Base-by-base conservation (phyloP, 768 basidiomycete species). In the Cystofilobasidium ferigula region DNA sequence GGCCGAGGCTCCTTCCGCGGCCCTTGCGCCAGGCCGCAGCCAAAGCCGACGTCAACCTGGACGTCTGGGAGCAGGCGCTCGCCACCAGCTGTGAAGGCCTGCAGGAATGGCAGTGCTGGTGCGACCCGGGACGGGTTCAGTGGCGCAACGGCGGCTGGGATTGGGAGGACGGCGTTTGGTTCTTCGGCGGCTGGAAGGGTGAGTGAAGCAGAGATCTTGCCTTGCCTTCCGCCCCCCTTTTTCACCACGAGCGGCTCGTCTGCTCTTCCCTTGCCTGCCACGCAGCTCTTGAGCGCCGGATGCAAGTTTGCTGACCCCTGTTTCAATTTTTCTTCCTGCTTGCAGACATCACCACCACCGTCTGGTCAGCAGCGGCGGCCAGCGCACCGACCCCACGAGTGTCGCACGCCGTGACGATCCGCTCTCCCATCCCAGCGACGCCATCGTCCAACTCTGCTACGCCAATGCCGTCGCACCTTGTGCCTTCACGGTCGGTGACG, bases 51-150 rank as follows among this genome's bases (percentile, higher is more conserved):
- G 69, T 76, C 16, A 71, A 74, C 28, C 61, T 62, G 12, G 62
- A 34, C n/a, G 42, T 69, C 2, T 77, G 76, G 76, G 70, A 63
- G 38, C 51, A 32, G 16, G 69, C 67, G 13, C 58, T 76, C 54
- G 71, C 67, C 16, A 64, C 68, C 14, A 28, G 38, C 3, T 35
- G 53, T 20, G 30, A 54, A 6, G 62, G 66, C 22, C 70, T 67
- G 57, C 72, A 70, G 34, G 75, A 76, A 62, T 77, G 76, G 76
- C 71, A 77, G 62, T 69, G 70, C 20, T 77, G 75, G 75, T 74
- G 75, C 57, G 76, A 77, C 71, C 76, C 76, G 22, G 76, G 76
- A 3, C 64, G 71, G 48, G 73, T 77, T 24, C 62, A 66, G 38
- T 74, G 71, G 72, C 66, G 76, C 35, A 74, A 73, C 57, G 76